Conservation (phyloP, 139 green algal genomes). For the Monoraphidium neglectum region DNA sequence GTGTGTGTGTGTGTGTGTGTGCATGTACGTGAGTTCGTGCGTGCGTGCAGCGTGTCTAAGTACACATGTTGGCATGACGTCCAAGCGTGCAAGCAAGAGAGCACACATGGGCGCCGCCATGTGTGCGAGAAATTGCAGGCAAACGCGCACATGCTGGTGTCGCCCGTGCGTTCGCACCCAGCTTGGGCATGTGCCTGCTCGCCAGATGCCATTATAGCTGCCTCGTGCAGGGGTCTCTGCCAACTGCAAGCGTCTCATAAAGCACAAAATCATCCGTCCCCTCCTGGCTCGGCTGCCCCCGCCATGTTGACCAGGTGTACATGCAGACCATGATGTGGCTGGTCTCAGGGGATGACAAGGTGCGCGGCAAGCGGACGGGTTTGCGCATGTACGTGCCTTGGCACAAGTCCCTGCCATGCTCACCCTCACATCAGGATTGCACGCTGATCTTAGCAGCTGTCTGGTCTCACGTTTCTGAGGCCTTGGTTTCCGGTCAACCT, state of each 20-base stretch:
- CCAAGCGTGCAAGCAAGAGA: neutral
- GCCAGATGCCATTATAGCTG: neutral
- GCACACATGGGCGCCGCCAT: neutral
- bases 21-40: neutral
- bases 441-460: no score
- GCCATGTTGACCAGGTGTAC: neutral
- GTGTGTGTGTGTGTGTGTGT: neutral
- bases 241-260: neutral
- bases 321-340: slow-evolving; percentile 24
- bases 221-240: neutral
- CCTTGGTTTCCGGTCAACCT: no score
- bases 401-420: no score
- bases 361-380: no score
- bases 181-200: neutral
- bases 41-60: neutral
- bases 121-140: neutral
- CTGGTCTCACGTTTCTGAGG: no score
- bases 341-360: slow-evolving; percentile 2
- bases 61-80: neutral
- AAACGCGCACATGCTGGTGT: no score
- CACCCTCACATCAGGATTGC: no score
- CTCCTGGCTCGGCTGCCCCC: neutral
- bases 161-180: neutral
- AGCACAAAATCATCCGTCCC: neutral
- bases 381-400: no score